Base-by-base conservation (phyloP, 176 grass and related monocot species). In the Carex scoparia region DNA sequence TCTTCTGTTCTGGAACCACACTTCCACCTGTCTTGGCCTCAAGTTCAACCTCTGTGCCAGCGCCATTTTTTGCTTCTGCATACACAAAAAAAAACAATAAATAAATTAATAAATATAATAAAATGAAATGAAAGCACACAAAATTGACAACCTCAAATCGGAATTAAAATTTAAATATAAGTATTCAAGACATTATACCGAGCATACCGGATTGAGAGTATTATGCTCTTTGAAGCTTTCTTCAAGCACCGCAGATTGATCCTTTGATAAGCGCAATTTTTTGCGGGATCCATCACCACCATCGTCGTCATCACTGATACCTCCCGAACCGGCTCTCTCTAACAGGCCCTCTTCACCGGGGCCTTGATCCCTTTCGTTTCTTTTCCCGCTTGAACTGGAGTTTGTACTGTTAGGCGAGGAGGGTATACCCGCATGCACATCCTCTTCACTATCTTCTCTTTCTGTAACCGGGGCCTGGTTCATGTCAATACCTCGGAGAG, bases 1-100 rank as follows among this genome's bases (percentile, higher is more conserved):
- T 71, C 94, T 92, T 31, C 94, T 90, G 89, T 97, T 97, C 88
- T 97, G 94, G 84, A 97, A 97, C 94, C 94, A 97, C 70, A 97
- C 94, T 85, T 97, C 94, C 70, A 97, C 94, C 84, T 97, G 94
- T 61, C 94, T 90, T 8, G 94, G 85, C 84, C 94, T 87, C 57
- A 97, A 82, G 30, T 90, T 89, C 81, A 97, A 88, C 66, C 91
- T 86, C 84, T 92, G 89, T 49, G 94, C 94, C 88, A 97, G 86
- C 67, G 86, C 72, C 51, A 87, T 84, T 88, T 97, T 97, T 84
- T 97, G 94, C 82, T 87, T 90, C 94, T 97, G 91, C 77, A 80
- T 58, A 60, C 28, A 57, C 14, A 65, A 13, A 10, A 51, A 37
- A 55, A 64, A 65, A 11, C 1, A 49, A 9, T 49, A 9, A 48